phyloP scores from a whole-genome alignment of 192 early-diverging fungal species.

The Phlyctochytrium bullatum region DNA sequence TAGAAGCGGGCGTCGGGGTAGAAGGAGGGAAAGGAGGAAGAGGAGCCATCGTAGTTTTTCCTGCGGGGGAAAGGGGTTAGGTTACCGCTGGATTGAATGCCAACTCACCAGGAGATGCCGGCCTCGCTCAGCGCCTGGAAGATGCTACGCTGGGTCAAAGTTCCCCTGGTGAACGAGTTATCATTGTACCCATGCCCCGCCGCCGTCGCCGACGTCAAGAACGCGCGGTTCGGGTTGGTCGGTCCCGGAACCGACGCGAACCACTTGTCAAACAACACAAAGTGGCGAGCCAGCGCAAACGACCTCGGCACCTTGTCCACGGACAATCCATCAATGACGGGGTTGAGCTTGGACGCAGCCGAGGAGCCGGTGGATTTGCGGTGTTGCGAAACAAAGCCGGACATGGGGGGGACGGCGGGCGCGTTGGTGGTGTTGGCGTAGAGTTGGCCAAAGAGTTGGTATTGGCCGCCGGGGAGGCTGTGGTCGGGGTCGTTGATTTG shows the following conservation, averaged over 20 bases:
- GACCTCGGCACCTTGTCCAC: not conserved
- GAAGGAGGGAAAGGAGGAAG: slow-evolving; percentile 13
- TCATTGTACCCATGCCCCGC: slow-evolving; percentile 11
- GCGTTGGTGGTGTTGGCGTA: not conserved
- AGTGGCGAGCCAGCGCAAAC: slow-evolving; percentile 9
- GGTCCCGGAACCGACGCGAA: slow-evolving; percentile 12
- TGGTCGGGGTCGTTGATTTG: slow-evolving; percentile 8
- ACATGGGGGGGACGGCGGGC: slow-evolving; percentile 7
- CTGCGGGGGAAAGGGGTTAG: no score
- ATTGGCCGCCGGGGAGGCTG: not conserved
- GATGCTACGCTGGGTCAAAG: slow-evolving; percentile 19
- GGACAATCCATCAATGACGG: not conserved
- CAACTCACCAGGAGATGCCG: slow-evolving; percentile 29
- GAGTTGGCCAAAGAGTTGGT: not conserved
- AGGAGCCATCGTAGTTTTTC: slow-evolving; percentile 14
- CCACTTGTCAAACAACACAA: slow-evolving; percentile 18
- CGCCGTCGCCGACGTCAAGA: not conserved
- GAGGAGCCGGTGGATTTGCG: not conserved
- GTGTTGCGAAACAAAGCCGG: slow-evolving; percentile 3
- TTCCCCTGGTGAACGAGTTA: slow-evolving; percentile 3
- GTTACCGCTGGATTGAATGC: no score
- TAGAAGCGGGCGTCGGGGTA: slow-evolving; percentile 27
- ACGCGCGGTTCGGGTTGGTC: slow-evolving; percentile 15
- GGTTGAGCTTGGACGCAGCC: not conserved
- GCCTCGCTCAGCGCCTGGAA: slow-evolving; percentile 34